Percentiles rank a stretch among this genome's conserved stretches.
phyloP scores from a whole-genome alignment of 1,284 basidiomycete species.

The Cutaneotrichosporon cyanovorans region DNA sequence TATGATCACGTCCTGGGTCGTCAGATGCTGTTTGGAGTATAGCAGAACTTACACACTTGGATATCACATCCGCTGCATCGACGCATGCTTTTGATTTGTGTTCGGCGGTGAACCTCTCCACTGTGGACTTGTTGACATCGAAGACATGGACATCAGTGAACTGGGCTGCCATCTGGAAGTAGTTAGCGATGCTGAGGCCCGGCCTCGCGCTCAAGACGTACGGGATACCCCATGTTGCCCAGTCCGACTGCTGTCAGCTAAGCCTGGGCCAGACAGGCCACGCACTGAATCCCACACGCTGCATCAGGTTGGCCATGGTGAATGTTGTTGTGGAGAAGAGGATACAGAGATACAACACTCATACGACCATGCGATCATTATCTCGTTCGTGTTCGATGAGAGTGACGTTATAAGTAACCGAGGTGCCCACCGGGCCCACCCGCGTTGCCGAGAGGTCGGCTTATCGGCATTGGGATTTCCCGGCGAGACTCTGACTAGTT shows the following conservation, averaged over 20 bases:
- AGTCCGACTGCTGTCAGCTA: background rate
- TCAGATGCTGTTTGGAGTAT: background rate
- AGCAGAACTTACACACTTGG: background rate
- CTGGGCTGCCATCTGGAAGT: slow-evolving; percentile 7
- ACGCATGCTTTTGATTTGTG: background rate
- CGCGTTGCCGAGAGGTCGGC: too few relatives aligned
- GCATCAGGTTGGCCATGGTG: too few relatives aligned
- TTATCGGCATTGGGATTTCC: too few relatives aligned
- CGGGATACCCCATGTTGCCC: background rate
- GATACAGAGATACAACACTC: too few relatives aligned
- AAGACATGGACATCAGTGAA: background rate
- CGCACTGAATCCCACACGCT: background rate
- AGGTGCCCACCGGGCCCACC: too few relatives aligned
- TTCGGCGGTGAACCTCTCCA: background rate
- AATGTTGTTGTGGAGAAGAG: too few relatives aligned
- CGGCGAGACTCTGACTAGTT: too few relatives aligned
- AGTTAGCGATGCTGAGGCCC: background rate
- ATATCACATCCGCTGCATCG: slow-evolving; percentile 1
- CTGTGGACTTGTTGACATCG: background rate
- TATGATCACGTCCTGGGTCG: slow-evolving; percentile 5
- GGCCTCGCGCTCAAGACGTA: too few relatives aligned
- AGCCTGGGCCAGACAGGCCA: background rate
- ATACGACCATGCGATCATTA: too few relatives aligned
- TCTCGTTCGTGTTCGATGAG: too few relatives aligned
- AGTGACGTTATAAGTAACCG: too few relatives aligned